Evolutionary conservation across 495 filamentous ascomycete genomes (phyloP).

Genomic region (Lentithecium fluviatile): DNA sequence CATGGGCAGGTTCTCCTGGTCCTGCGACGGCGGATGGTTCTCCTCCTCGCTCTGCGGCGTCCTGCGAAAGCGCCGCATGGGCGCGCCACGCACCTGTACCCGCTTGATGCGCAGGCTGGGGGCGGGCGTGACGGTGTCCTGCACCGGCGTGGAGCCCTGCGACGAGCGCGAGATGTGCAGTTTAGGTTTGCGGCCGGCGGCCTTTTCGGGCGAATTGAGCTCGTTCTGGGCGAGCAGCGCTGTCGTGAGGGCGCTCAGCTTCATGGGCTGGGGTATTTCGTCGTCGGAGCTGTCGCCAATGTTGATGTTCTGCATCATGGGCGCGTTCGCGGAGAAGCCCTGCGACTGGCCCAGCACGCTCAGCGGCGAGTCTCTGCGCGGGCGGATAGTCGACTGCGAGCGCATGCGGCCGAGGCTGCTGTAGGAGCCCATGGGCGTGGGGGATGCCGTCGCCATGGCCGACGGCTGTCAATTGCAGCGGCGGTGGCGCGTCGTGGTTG

Average conservation of each 20-base stretch:
- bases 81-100: conserved; percentile 32
- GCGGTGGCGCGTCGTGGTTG: not conserved
- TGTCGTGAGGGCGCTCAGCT: conserved; percentile 45
- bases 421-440: conserved; percentile 34
- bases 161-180: conserved; percentile 28
- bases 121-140: conserved; percentile 36
- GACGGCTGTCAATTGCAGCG: not conserved
- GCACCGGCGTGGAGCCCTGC: conserved; percentile 29
- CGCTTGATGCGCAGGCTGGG: conserved; percentile 36
- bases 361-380: conserved; percentile 42
- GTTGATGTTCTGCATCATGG: conserved; percentile 40
- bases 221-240: conserved; percentile 43
- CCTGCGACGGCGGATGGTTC: conserved; percentile 29
- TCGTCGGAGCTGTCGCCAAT: conserved; percentile 46
- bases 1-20: conserved; percentile 37
- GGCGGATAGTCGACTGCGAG: conserved; percentile 26
- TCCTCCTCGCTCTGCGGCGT: conserved; percentile 38
- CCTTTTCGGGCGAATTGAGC: conserved; percentile 38
- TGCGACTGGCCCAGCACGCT: conserved; percentile 35
- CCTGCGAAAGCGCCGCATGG: conserved; percentile 32
- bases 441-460: conserved; percentile 36
- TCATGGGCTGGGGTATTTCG: conserved; percentile 44
- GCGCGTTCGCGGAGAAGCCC: conserved; percentile 41
- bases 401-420: conserved; percentile 28
- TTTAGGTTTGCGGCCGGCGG: conserved; percentile 25